phyloP scores from a whole-genome alignment of 75 land plant species.

The Pinus tabuliformis region DNA sequence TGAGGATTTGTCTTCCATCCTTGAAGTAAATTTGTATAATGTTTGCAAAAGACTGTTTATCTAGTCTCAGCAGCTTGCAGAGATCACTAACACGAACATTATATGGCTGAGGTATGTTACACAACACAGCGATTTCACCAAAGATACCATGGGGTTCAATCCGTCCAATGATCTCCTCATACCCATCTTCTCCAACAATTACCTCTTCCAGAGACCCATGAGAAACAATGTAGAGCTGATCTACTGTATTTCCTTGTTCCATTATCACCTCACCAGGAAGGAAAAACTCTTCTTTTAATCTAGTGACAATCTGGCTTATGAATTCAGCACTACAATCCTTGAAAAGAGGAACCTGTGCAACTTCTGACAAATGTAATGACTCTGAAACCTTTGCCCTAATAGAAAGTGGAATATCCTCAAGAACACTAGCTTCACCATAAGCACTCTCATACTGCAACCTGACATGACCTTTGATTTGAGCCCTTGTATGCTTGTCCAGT shows the following conservation, averaged over 20 bases:
- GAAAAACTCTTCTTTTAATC: slow-evolving; percentile 80
- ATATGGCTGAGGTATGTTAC: slow-evolving; percentile 84
- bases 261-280: slow-evolving; percentile 83
- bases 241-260: slow-evolving; percentile 76
- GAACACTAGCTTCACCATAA: slow-evolving; percentile 58
- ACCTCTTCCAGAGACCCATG: slow-evolving; percentile 66
- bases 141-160: slow-evolving; percentile 43
- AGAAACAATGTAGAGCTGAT: slow-evolving; percentile 78
- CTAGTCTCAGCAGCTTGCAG: slow-evolving; percentile 60
- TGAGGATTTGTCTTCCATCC: slow-evolving; percentile 54
- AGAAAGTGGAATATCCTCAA: slow-evolving; percentile 68
- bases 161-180: slow-evolving; percentile 36
- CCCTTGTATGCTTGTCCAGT: slow-evolving; percentile 56
- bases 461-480: slow-evolving; percentile 69
- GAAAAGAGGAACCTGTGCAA: slow-evolving; percentile 62
- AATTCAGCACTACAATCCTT: slow-evolving; percentile 71
- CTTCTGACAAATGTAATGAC: slow-evolving; percentile 38
- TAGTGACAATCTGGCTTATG: slow-evolving; percentile 73
- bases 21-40: slow-evolving; percentile 50
- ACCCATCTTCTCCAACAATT: slow-evolving; percentile 50
- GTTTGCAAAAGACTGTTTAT: slow-evolving; percentile 58
- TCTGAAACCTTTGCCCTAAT: slow-evolving; percentile 81
- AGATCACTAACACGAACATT: slow-evolving; percentile 72
- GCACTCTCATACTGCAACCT: slow-evolving; percentile 72
- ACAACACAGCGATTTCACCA: slow-evolving; percentile 76